These are phyloP conservation scores for Symbiodinium pilosum DNA, from an alignment of 73 alveolate genomes.

Conservation along the genomic window DNA sequence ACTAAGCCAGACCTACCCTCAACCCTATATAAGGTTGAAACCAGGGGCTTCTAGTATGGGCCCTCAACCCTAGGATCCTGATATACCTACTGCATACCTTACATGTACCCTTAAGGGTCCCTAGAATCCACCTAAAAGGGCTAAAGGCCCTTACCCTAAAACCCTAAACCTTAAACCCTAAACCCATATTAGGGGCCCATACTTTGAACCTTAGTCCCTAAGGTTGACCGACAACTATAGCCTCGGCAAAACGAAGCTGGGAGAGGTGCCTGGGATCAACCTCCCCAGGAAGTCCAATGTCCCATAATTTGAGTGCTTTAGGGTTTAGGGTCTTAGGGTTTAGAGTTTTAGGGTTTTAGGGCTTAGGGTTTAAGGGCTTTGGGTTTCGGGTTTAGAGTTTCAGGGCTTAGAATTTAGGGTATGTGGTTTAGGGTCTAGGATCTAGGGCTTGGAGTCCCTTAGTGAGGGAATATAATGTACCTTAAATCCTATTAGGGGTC, in stretches of 20 bases:
- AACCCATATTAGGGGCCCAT: neutral
- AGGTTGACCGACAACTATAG: conserved; percentile 61
- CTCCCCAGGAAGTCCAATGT: no score
- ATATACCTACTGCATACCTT: no score
- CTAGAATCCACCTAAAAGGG: no score
- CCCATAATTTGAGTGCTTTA: neutral
- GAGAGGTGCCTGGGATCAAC: conserved; percentile 20
- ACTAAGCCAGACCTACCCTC: no score
- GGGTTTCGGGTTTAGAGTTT: no score
- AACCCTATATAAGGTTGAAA: no score
- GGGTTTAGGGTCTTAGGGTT: neutral
- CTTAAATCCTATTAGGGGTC: no score
- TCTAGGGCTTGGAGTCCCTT: neutral
- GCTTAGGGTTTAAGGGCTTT: no score
- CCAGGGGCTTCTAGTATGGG: no score
- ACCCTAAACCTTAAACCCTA: neutral
- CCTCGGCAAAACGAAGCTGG: conserved; percentile 71
- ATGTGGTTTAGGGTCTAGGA: neutral
- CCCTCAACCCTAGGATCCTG: no score
- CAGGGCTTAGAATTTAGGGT: neutral
- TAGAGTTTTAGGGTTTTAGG: neutral
- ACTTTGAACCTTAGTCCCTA: neutral
- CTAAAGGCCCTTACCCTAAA: neutral
- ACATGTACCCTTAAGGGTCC: no score
- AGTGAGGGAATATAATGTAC: no score